A percentile compares a stretch with the other conserved stretches of the same genome.
Evolutionary conservation across 768 basidiomycete genomes (phyloP).

Genomic region (Rhizopogon vulgaris): DNA sequence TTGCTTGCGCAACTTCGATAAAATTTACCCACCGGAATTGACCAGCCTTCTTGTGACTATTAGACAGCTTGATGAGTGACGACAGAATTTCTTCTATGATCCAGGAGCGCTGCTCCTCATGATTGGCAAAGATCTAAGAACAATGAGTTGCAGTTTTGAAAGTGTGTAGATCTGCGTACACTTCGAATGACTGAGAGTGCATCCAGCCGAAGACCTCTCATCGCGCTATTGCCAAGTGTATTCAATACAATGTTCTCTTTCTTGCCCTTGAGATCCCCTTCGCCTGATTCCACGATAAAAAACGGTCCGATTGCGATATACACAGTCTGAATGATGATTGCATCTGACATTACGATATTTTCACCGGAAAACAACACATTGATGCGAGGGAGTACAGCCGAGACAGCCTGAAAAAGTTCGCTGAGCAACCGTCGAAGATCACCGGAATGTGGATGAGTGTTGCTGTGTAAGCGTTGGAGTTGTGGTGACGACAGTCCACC

Average conservation of each 20-base stretch:
- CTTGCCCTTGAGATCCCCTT: conserved; percentile 49
- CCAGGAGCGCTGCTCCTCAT: conserved; percentile 89
- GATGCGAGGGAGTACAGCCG: conserved; percentile 68
- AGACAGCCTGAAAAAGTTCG: conserved; percentile 69
- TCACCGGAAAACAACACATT: conserved; percentile 69
- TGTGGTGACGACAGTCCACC: conserved; percentile 38
- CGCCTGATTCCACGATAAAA: conserved; percentile 73
- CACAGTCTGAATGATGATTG: conserved; percentile 86
- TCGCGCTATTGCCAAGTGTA: conserved; percentile 71
- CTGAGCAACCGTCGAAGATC: conserved; percentile 44
- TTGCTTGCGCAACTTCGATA: background rate
- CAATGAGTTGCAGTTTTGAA: conserved; percentile 1
- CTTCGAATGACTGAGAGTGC: conserved; percentile 80
- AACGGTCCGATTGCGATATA: conserved; percentile 94
- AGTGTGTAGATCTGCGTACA: conserved; percentile 39
- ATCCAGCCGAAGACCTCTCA: conserved; percentile 77
- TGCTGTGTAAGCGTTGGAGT: conserved; percentile 45
- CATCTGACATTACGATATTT: conserved; percentile 70
- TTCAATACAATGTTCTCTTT: conserved; percentile 51
- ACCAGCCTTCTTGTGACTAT: conserved; percentile 84
- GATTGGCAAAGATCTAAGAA: conserved; percentile 79
- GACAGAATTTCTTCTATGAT: conserved; percentile 96
- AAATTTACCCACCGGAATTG: conserved; percentile 66
- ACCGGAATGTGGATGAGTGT: conserved; percentile 27
- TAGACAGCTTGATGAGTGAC: conserved; percentile 84